Percentiles rank a stretch among this genome's conserved stretches.
Evolutionary conservation across 1,284 basidiomycete genomes (phyloP).

Genomic region (Cerioporus squamosus): DNA sequence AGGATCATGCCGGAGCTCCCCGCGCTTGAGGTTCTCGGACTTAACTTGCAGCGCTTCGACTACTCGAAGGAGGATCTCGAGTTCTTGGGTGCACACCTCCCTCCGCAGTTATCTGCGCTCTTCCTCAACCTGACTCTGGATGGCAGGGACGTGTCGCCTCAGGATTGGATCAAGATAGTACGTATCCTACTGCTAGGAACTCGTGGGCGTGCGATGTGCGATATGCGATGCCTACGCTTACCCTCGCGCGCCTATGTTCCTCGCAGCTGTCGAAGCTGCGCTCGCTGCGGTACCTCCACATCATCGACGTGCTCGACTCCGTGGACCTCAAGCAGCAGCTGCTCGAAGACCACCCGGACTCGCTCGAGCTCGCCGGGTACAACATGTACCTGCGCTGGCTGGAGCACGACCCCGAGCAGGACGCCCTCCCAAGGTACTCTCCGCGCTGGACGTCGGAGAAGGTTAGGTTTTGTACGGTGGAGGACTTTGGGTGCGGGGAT

Average conservation of each 20-base stretch:
- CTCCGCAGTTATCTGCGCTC: background rate
- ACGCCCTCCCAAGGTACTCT: too few relatives aligned
- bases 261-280: slow-evolving; percentile 4
- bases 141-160: background rate
- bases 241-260: too few relatives aligned
- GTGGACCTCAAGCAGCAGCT: slow-evolving; percentile 10
- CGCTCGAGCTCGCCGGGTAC: slow-evolving; percentile 14
- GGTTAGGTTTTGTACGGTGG: background rate
- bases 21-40: slow-evolving; percentile 2
- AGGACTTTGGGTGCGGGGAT: slow-evolving; percentile 12
- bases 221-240: too few relatives aligned
- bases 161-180: background rate
- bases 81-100: background rate
- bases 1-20: background rate
- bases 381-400: slow-evolving; percentile 6
- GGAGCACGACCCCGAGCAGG: background rate
- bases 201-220: too few relatives aligned
- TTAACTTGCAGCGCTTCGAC: background rate
- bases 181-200: background rate
- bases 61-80: background rate
- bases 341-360: slow-evolving; percentile 10
- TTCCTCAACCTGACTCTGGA: background rate
- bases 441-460: background rate
- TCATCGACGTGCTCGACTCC: background rate
- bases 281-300: slow-evolving; percentile 8